These are phyloP conservation scores for Umbelopsis sp. DNA, from an alignment of 192 early-diverging fungal genomes.

Conservation along the genomic window DNA sequence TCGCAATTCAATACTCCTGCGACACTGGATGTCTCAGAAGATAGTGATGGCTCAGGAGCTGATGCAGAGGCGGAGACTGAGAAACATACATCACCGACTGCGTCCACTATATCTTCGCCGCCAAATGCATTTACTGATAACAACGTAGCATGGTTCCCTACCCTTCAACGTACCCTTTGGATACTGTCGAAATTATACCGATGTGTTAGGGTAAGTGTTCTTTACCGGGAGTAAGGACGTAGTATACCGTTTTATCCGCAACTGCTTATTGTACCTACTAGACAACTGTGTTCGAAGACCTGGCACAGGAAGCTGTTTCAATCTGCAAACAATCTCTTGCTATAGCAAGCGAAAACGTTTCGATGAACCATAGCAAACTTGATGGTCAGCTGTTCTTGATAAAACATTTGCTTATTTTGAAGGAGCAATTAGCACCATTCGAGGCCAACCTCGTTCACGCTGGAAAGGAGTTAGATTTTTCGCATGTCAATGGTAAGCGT, in stretches of 20 bases:
- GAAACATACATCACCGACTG: background rate
- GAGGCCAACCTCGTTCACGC: conserved; percentile 74
- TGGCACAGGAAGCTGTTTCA: conserved; percentile 83
- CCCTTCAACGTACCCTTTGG: conserved; percentile 79
- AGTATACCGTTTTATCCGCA: background rate
- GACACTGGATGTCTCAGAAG: conserved; percentile 4
- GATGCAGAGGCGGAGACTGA: background rate
- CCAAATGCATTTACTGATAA: background rate
- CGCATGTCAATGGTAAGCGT: conserved; percentile 54
- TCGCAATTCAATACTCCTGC: background rate
- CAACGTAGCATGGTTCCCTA: conserved; percentile 73
- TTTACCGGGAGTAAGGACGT: background rate
- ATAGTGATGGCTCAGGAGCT: conserved; percentile 2
- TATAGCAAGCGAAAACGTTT: conserved; percentile 49
- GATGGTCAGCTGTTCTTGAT: conserved; percentile 85
- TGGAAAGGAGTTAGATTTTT: conserved; percentile 71
- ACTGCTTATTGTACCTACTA: conserved; percentile 19
- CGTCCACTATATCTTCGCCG: conserved; percentile 9
- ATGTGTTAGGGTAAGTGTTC: conserved; percentile 62
- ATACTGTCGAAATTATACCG: conserved; percentile 80
- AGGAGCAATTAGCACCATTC: conserved; percentile 81
- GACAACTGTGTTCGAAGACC: conserved; percentile 79
- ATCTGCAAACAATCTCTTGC: conserved; percentile 64
- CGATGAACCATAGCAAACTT: conserved; percentile 28
- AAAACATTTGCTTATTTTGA: conserved; percentile 82